Base-by-base conservation (phyloP, 441 rosid species). In the Gossypium laxum region DNA sequence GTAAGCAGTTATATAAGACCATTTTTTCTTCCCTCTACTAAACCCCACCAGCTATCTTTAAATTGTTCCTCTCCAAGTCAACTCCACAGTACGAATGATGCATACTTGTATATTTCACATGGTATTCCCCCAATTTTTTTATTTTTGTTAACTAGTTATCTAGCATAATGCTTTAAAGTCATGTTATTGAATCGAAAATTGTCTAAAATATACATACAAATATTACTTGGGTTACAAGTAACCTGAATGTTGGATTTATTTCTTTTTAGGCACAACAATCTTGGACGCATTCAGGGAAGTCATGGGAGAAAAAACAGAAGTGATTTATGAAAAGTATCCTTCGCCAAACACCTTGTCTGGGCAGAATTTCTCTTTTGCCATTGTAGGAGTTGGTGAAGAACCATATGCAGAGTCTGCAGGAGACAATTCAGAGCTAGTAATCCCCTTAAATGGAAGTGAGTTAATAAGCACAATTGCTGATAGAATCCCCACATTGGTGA, bases 321-420 rank as follows among this genome's bases (percentile, higher is more conserved):
- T 89, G 47, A 71, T 83, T 41, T 86, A 83, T 19, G 94, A 89
- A 78, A 73, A 81, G 72, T 61, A 68, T 76, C 96, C 94, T 28
- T 82, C 92, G 28, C 72, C 76, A 8, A 83, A 82, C 67, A 86
- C 91, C 52, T 76, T 91, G 71, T 83, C 79, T 12, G 38, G 79
- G 45, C 73, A 74, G 72, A 80, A 79, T 22, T 83, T 87, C 76
- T 81, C 85, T 7, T 89, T 80, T 18, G 94, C 96, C 54, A 84
- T 93, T 67, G 89, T 84, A 57, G 97, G 82, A 11, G 90, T 93
- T 6, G 98, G 98, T 32, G 97, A 93, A 84, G 65, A 48, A 2
- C 87, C 97, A 4, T 93, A 86, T 77, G 98, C 93, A 59, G 98
- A 93, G 74, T 63, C 75, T 47, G 32, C 59, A 0, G 98, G 97